A percentile compares a stretch with the other conserved stretches of the same genome.
phyloP scores from a whole-genome alignment of 768 basidiomycete genomes.

The Hypsizygus marmoreus region DNA sequence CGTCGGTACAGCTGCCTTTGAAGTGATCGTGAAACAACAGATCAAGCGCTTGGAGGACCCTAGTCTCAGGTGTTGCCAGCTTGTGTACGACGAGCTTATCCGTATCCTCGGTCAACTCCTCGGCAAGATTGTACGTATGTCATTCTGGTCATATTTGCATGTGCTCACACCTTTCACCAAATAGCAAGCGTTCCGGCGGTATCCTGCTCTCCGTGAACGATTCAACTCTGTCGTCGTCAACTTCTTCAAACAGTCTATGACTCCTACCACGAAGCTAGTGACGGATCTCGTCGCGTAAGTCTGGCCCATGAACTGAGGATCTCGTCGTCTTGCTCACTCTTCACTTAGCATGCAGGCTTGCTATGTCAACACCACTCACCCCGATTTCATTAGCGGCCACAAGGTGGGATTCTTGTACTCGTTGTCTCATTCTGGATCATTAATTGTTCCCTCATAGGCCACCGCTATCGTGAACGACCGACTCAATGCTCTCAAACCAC shows the following conservation, averaged over 20 bases:
- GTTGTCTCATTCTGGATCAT: slow-evolving; percentile 7
- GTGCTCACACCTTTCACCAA: slow-evolving; percentile 6
- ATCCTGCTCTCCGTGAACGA: slow-evolving; percentile 93
- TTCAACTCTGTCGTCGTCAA: slow-evolving; percentile 96
- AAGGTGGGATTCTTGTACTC: slow-evolving; percentile 45
- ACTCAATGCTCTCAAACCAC: slow-evolving; percentile 77
- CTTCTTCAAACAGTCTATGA: slow-evolving; percentile 95
- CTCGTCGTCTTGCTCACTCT: slow-evolving; percentile 2
- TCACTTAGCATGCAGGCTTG: slow-evolving; percentile 89
- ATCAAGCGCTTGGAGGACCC: slow-evolving; percentile 97
- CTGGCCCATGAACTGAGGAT: neutral
- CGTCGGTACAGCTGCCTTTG: slow-evolving; percentile 96
- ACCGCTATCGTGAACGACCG: slow-evolving; percentile 87
- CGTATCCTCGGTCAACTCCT: slow-evolving; percentile 92
- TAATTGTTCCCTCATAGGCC: slow-evolving; percentile 56
- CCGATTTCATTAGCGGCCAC: slow-evolving; percentile 97
- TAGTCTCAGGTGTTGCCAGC: slow-evolving; percentile 86
- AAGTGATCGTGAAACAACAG: slow-evolving; percentile 98
- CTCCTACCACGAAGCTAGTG: slow-evolving; percentile 93
- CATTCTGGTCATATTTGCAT: slow-evolving; percentile 1
- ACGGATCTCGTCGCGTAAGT: slow-evolving; percentile 88
- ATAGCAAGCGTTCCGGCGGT: slow-evolving; percentile 94
- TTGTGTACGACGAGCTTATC: slow-evolving; percentile 97
- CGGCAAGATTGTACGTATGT: slow-evolving; percentile 73
- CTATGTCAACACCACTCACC: slow-evolving; percentile 99